Base-by-base conservation (phyloP, 345 rosid genomes). In the Sisymbrium irio region DNA sequence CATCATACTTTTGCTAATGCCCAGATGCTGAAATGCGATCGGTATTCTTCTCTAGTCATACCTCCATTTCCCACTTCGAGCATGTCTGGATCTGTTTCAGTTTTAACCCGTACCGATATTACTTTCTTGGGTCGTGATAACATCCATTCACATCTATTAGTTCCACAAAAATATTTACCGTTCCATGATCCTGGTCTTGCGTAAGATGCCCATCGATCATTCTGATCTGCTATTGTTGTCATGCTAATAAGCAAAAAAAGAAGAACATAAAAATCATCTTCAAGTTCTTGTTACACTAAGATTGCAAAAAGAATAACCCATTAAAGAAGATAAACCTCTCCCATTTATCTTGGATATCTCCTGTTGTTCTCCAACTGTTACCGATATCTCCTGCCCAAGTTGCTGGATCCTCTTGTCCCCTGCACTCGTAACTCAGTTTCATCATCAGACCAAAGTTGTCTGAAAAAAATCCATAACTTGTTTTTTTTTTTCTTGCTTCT, bases 31-130 rank as follows among this genome's bases (percentile, higher is more conserved):
- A 92, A 92, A 80, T 92, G 98, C 3, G 87, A 96, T 19, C 81
- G 60, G 71, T 95, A 95, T 65, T 95, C 99, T 61, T 86, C 79
- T 62, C 76, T 83, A 10, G 85, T 87, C 98, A 95, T 92, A 55
- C 99, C 97, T 74, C 99, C 99, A 77, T 95, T 95, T 8, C 98
- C 99, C 35, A 95, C 88, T 81, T 95, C 99, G 9, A 95, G 96
- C 99, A 95, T 95, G 83, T 95, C 99, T 46, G 99, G 97, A 82
- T 92, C 99, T 94, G 83, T 71, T 76, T 69, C 53, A 62, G 65
- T 53, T 62, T 68, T 55, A 46, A 7, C 37, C 37, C 10, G 10
- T 35, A 25, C 45, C 14, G 6, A 51, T 41, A 42, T 75, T 42
- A 75, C 42, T 15, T 41, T 41, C 44, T 44, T 1, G 7, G 15